Conservation (phyloP, 148 eudicot species). For the Camellia sinensis region DNA sequence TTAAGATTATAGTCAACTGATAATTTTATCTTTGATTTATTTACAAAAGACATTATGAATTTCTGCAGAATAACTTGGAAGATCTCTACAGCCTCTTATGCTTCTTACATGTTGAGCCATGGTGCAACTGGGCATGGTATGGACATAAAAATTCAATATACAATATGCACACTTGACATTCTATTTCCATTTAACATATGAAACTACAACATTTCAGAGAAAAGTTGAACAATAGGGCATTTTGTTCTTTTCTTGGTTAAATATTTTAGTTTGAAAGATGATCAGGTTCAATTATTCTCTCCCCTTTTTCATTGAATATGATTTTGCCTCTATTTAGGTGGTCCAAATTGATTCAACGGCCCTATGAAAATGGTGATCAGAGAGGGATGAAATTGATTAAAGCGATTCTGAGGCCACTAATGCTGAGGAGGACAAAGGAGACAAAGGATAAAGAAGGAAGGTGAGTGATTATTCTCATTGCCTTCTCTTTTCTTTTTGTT, state of each 20-base stretch:
- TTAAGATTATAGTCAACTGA: background rate
- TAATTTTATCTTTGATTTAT: background rate
- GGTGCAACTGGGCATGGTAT: slow-evolving; percentile 78
- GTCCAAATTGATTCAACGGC: slow-evolving; percentile 53
- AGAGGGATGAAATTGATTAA: slow-evolving; percentile 51
- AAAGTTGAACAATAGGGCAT: background rate
- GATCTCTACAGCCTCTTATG: slow-evolving; percentile 63
- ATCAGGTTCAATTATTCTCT: background rate
- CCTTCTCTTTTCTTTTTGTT: background rate
- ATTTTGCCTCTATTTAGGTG: slow-evolving; percentile 34
- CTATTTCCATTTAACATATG: background rate
- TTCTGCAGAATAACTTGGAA: slow-evolving; percentile 65
- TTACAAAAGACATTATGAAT: background rate
- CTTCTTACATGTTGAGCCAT: slow-evolving; percentile 71
- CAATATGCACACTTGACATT: background rate
- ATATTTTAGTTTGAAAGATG: background rate
- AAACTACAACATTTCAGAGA: background rate
- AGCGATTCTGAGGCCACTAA: slow-evolving; percentile 56
- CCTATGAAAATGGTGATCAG: slow-evolving; percentile 58
- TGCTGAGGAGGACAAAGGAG: slow-evolving; percentile 75
- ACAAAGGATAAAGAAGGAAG: slow-evolving; percentile 66
- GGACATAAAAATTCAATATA: background rate
- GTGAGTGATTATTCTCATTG: slow-evolving; percentile 30
- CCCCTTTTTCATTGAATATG: background rate
- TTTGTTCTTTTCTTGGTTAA: background rate